These are phyloP conservation scores for Beta lomatogona DNA, from an alignment of 179 eudicot genomes.

Conservation along the genomic window DNA sequence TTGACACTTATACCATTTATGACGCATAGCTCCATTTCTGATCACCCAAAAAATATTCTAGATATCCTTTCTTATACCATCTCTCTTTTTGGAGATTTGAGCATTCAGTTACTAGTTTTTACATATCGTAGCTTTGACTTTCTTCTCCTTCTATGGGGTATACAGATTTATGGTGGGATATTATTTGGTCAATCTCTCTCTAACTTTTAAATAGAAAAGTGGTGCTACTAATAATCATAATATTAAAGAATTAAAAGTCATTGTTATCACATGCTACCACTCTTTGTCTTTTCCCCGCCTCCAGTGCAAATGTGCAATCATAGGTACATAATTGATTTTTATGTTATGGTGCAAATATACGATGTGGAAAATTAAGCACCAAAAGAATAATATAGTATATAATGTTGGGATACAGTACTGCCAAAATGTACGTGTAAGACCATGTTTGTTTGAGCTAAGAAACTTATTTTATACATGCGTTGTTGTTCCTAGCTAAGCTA, in stretches of 20 bases:
- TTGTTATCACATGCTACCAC: background rate
- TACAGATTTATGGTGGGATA: conserved; percentile 1
- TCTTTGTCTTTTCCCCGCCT: conserved; percentile 16
- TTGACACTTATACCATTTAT: background rate
- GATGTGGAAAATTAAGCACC: conserved; percentile 27
- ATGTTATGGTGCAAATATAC: background rate
- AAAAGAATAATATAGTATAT: conserved; percentile 14
- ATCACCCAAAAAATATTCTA: background rate
- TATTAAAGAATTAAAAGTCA: background rate
- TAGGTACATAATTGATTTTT: conserved; percentile 14
- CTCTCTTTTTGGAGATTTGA: conserved; percentile 8
- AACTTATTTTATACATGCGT: background rate
- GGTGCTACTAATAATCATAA: background rate
- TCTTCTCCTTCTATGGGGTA: background rate
- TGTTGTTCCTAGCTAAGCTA: background rate
- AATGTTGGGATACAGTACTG: background rate
- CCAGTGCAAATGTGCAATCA: conserved; percentile 24
- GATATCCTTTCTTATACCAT: background rate
- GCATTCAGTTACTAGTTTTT: conserved; percentile 17
- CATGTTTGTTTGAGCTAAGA: background rate
- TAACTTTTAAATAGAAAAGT: background rate
- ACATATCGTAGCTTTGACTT: conserved; percentile 14
- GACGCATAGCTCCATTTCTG: background rate
- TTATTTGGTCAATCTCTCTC: background rate
- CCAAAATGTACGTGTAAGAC: conserved; percentile 1